A percentile compares a stretch with the other conserved stretches of the same genome.
phyloP scores from a whole-genome alignment of 2,329 filamentous ascomycete species.

The Fusarium xyrophilum region DNA sequence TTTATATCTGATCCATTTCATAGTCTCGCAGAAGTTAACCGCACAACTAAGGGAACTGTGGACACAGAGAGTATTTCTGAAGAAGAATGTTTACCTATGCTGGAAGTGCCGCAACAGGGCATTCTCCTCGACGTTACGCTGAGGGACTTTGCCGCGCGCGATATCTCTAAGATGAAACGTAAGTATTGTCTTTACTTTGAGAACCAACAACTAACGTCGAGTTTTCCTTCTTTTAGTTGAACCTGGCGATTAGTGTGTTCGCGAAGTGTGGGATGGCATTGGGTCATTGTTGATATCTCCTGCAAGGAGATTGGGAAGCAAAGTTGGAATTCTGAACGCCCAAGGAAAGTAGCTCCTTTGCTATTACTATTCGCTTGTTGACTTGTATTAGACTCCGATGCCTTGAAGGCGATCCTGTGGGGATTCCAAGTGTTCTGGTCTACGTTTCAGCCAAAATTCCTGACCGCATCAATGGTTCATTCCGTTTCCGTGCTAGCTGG shows the following conservation, averaged over 20 bases:
- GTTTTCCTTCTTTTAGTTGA: rapidly evolving
- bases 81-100: neutral
- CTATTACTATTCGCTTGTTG: too few relatives aligned
- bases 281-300: rapidly evolving
- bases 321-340: rapidly evolving
- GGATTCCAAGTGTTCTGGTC: rapidly evolving
- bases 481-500: neutral
- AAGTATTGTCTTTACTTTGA: rapidly evolving
- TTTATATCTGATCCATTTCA: rapidly evolving
- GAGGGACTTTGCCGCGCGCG: rapidly evolving
- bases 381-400: rapidly evolving
- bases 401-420: rapidly evolving
- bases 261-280: rapidly evolving
- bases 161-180: neutral
- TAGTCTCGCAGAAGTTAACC: neutral
- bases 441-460: rapidly evolving
- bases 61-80: rapidly evolving
- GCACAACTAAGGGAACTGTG: neutral
- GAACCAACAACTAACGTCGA: rapidly evolving
- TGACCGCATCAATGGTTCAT: neutral
- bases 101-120: neutral
- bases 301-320: rapidly evolving
- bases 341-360: too few relatives aligned
- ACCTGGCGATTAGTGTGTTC: too few relatives aligned
- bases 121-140: rapidly evolving